Evolutionary conservation across 2,329 filamentous ascomycete genomes (phyloP), one percentile per base, ranked within the genome.

Genomic region (Colletotrichum musae): DNA sequence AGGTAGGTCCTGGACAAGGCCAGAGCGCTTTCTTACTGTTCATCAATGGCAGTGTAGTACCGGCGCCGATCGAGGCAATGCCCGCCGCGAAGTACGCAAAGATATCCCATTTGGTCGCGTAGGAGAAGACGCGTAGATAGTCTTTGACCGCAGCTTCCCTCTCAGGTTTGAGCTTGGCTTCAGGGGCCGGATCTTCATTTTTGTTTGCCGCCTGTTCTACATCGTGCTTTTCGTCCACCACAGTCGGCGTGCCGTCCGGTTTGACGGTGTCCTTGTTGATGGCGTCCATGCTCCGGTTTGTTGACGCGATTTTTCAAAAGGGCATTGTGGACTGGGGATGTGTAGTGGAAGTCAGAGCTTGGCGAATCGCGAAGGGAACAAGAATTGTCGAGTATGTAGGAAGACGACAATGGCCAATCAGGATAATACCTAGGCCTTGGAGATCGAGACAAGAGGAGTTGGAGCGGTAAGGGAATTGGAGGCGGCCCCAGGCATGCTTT

Each of bases 11-110:
- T 53, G 48, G 26, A 6, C 76, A 74, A 78, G 7, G 36, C 83
- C 86, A 87, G 74, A 89, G 89, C 15, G 89, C 80, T 13, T 89
- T 10, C 82, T 61, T 43, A 70, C 67, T 43, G 64, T 89, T 90
- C 84, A 90, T 88, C 56, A 91, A 73, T 0, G 88, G 88, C 54
- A 90, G 76, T 1, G 88, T 89, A 52, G 84, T 77, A 64, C 88
- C 88, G 2, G 86, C 82, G 24, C 83, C 87, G 10, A 87, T 80
- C 16, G 86, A 86, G 54, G 87, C 83, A 47, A 87, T 6, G 16
- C 77, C 74, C 21, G 85, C 87, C 6, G 79, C 76, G n/a, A 75
- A 78, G 74, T 88, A 84, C 45, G 87, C 79, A 41, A 83, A 68
- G 51, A 83, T 81, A 72, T 89, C 87, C 83, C 83, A 85, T 74